Evolutionary conservation across 495 filamentous ascomycete species (phyloP).

Genomic region (Hyaloscypha bicolor): DNA sequence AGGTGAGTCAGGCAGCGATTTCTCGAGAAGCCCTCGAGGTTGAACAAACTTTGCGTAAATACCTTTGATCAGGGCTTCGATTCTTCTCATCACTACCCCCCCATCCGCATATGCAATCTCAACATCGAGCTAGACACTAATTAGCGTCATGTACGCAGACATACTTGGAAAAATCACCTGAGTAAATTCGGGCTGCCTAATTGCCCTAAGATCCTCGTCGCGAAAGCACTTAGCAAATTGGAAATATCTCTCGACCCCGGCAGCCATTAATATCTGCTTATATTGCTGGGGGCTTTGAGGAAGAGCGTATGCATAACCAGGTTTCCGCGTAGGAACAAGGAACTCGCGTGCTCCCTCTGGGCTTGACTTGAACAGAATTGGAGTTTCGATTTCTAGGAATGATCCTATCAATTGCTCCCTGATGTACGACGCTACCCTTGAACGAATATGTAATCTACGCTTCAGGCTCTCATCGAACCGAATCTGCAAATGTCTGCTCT

Average conservation of each 20-base stretch:
- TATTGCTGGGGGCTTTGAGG: slow-evolving; percentile 98
- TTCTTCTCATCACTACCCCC: slow-evolving; percentile 68
- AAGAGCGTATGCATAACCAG: slow-evolving; percentile 80
- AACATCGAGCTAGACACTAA: slow-evolving; percentile 69
- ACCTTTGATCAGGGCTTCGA: slow-evolving; percentile 65
- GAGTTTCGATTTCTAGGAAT: slow-evolving; percentile 88
- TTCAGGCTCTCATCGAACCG: slow-evolving; percentile 66
- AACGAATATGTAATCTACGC: slow-evolving; percentile 63
- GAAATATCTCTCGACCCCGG: slow-evolving; percentile 78
- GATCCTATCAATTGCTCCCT: slow-evolving; percentile 52
- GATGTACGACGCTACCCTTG: slow-evolving; percentile 50
- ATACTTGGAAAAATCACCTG: slow-evolving; percentile 56
- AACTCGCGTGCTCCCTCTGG: slow-evolving; percentile 96
- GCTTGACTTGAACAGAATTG: slow-evolving; percentile 94
- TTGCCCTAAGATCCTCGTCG: slow-evolving; percentile 91
- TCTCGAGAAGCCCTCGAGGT: neutral
- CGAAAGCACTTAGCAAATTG: slow-evolving; percentile 96
- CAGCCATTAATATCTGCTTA: slow-evolving; percentile 97
- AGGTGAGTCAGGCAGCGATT: slow-evolving; percentile 32
- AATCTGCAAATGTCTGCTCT: slow-evolving; percentile 82
- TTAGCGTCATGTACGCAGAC: neutral
- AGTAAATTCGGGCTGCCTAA: slow-evolving; percentile 95
- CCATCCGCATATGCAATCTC: slow-evolving; percentile 85
- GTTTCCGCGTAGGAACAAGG: slow-evolving; percentile 80
- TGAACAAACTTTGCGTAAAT: slow-evolving; percentile 48